Evolutionary conservation across 2,329 filamentous ascomycete species (phyloP).

Genomic region (Alternaria rosae): DNA sequence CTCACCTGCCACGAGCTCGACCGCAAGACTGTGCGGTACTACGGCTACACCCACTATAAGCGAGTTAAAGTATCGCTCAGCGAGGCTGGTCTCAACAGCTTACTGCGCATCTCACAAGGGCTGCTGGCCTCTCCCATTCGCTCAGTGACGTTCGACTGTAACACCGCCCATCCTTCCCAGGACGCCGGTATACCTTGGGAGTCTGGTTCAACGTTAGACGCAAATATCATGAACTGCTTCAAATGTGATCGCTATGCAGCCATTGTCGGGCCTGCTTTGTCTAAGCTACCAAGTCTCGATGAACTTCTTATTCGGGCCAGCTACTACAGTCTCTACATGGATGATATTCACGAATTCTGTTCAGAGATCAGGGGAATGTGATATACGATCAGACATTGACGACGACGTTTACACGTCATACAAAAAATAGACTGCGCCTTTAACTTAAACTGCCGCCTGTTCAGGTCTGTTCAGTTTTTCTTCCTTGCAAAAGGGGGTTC

Average conservation of each 20-base stretch:
- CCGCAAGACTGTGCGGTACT: neutral
- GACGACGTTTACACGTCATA: too few relatives aligned
- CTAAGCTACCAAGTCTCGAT: neutral
- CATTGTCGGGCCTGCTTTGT: neutral
- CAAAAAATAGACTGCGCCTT: too few relatives aligned
- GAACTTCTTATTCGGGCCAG: neutral
- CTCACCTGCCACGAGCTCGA: neutral
- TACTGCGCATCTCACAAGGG: neutral
- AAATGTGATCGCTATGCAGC: neutral
- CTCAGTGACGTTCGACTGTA: neutral
- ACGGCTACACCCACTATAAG: neutral
- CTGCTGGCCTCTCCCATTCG: neutral
- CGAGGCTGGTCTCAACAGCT: neutral
- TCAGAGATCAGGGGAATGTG: too few relatives aligned
- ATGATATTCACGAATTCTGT: too few relatives aligned
- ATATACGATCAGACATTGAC: too few relatives aligned
- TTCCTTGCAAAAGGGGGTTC: too few relatives aligned
- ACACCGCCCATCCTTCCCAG: neutral
- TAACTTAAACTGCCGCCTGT: too few relatives aligned
- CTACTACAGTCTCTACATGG: neutral
- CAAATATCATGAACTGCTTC: neutral
- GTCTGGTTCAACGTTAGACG: neutral
- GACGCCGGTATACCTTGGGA: neutral
- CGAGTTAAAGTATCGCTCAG: neutral
- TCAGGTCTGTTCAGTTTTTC: too few relatives aligned